Evolutionary conservation across 352 stramenopile species (phyloP), one percentile per base, ranked within the genome.

Genomic region (Phytophthora hybrid): DNA sequence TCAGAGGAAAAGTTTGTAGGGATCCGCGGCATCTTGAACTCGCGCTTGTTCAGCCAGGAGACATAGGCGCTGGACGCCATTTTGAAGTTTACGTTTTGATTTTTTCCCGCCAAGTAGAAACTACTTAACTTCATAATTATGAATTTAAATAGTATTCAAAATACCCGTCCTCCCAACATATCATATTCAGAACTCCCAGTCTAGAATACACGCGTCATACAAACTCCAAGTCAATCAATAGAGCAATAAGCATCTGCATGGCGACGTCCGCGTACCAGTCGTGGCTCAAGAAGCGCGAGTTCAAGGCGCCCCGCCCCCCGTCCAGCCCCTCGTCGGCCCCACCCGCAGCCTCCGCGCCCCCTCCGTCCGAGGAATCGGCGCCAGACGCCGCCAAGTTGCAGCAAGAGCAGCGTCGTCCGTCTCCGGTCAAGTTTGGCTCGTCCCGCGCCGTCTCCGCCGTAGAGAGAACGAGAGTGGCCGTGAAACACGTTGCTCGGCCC

Each of bases 241-340:
- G 10, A 29, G 8, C 47, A 52, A 6, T 52, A 10, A 52, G 16
- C 44, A 53, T 9, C 26, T 37, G 5, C 10, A 68, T 68, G 61
- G 19, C 51, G 46, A 69, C 68, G 34, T 73, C 59, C 53, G 65
- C 77, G 59, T 88, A 88, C 60, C 54, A 68, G 7, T 73, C 71
- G 60, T 88, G 75, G 75, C 62, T 82, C 49, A 62, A 74, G 66
- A 77, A 82, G 67, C 68, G 77, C 21, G 75, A 82, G 58, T 59
- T 63, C 57, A 82, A 82, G 64, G 59, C 41, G 6, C 61, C 53
- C 31, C 49, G 23, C 19, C 4, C 37, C n/a, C 55, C 59, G 1
- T 14, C 44, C 31, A 58, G 26, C 32, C 29, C 59, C 1, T 16
- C 41, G 19, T 9, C 29, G 4, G 14, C 9, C 8, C 2, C 10